A percentile compares a stretch with the other conserved stretches of the same genome.
These are phyloP conservation scores for Amanita molliuscula DNA, from an alignment of 768 basidiomycete species.

Conservation along the genomic window DNA sequence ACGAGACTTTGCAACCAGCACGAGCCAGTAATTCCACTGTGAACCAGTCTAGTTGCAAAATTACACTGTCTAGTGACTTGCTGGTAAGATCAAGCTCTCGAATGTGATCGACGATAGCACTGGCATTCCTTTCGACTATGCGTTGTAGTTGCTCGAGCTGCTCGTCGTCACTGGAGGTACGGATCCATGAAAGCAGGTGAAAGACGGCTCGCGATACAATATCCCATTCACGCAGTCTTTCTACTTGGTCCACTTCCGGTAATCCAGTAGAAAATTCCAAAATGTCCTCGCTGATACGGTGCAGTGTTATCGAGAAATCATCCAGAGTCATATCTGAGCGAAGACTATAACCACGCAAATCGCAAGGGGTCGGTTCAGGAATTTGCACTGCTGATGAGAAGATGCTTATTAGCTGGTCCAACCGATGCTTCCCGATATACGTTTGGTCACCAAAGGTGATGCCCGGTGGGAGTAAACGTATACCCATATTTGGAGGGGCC, in stretches of 20 bases:
- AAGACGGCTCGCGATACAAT: slow-evolving; percentile 27
- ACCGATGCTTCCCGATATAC: slow-evolving; percentile 50
- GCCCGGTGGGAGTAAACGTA: slow-evolving; percentile 39
- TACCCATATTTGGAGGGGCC: slow-evolving; percentile 38
- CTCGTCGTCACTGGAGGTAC: slow-evolving; percentile 22
- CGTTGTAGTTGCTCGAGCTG: slow-evolving; percentile 19
- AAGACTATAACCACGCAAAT: slow-evolving; percentile 31
- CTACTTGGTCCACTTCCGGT: slow-evolving; percentile 21
- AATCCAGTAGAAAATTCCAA: slow-evolving; percentile 26
- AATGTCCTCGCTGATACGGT: slow-evolving; percentile 35
- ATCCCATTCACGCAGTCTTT: slow-evolving; percentile 27
- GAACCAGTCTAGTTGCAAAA: slow-evolving; percentile 51
- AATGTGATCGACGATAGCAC: slow-evolving; percentile 26
- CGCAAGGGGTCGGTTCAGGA: slow-evolving; percentile 19
- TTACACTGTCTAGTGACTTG: slow-evolving; percentile 24
- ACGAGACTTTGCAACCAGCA: slow-evolving; percentile 18
- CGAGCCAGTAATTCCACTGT: slow-evolving; percentile 45
- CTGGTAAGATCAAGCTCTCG: slow-evolving; percentile 22
- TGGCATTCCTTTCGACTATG: slow-evolving; percentile 25
- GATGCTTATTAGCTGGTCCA: slow-evolving; percentile 44
- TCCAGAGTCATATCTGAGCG: slow-evolving; percentile 29
- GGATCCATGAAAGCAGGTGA: slow-evolving; percentile 37
- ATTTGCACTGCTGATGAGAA: slow-evolving; percentile 17
- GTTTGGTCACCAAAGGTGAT: slow-evolving; percentile 39
- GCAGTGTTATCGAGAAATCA: slow-evolving; percentile 34